Evolutionary conservation across 805 yeast genomes (phyloP).

Genomic region (Kazachstania bromeliacearum): DNA sequence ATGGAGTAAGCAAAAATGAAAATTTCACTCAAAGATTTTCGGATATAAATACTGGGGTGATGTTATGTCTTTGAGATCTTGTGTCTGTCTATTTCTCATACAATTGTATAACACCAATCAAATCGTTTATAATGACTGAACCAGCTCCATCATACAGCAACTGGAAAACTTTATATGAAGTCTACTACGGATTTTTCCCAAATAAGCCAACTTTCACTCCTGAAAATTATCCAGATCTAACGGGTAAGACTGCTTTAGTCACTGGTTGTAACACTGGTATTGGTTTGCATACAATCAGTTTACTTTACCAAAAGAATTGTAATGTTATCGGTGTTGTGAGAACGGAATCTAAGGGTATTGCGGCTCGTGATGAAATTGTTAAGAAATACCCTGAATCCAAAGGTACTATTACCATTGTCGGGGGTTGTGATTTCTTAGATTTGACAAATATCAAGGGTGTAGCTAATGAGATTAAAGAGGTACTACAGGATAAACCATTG

Average conservation of each 20-base stretch:
- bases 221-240: constrained; percentile 30
- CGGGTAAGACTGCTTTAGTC: constrained; percentile 31
- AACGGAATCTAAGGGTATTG: constrained; percentile 27
- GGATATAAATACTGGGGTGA: neutral
- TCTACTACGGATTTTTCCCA: constrained; percentile 20
- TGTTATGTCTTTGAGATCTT: neutral
- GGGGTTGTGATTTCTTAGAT: constrained; percentile 33
- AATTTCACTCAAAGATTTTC: neutral
- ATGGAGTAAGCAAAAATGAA: neutral
- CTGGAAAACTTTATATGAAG: constrained; percentile 9
- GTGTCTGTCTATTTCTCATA: too few species aligned
- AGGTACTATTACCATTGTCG: constrained; percentile 18
- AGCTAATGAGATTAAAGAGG: constrained; percentile 14
- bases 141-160: constrained; percentile 19
- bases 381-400: constrained; percentile 20
- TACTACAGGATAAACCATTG: constrained; percentile 15
- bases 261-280: constrained; percentile 36
- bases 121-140: too few species aligned
- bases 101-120: too few species aligned
- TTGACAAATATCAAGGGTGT: constrained; percentile 29
- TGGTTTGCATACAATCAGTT: constrained; percentile 22
- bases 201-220: constrained; percentile 24
- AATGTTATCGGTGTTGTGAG: constrained; percentile 28
- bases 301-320: constrained; percentile 29
- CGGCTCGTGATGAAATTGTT: constrained; percentile 24